phyloP scores from a whole-genome alignment of 306 rosid genomes.

The Calophaca sinica region DNA sequence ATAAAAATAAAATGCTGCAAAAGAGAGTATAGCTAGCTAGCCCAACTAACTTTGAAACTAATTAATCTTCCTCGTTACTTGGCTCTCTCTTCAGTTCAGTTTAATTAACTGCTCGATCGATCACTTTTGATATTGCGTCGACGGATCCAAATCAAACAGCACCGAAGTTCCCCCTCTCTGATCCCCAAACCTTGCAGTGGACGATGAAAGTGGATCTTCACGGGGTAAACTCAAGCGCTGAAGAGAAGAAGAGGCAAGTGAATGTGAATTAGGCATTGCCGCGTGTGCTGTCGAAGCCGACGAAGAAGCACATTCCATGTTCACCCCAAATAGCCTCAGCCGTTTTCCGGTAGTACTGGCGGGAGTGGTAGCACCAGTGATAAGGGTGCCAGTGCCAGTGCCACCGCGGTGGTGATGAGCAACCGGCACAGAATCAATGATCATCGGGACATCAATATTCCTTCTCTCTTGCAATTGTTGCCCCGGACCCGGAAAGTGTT shows the following conservation, averaged over 20 bases:
- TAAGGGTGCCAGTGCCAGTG: no score
- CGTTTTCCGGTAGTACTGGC: conserved; percentile 41
- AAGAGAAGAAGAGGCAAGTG: conserved; percentile 30
- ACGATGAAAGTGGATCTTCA: conserved; percentile 45
- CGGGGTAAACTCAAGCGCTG: conserved; percentile 49
- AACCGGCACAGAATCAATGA: conserved; percentile 62
- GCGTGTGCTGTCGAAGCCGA: conserved; percentile 26
- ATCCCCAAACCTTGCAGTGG: conserved; percentile 53
- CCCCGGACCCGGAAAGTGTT: background rate
- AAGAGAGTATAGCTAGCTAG: conserved; percentile 26
- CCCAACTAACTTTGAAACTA: conserved; percentile 36
- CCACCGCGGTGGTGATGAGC: conserved; percentile 39
- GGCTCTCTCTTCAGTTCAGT: background rate
- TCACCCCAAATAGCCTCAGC: conserved; percentile 83
- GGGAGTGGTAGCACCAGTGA: no score
- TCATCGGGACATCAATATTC: conserved; percentile 47
- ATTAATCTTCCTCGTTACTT: conserved; percentile 37
- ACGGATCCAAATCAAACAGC: conserved; percentile 65
- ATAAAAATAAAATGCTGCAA: conserved; percentile 41
- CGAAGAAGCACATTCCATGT: conserved; percentile 72
- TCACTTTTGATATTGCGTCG: conserved; percentile 37
- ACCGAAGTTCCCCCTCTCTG: conserved; percentile 56
- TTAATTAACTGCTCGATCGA: no score
- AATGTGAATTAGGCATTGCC: conserved; percentile 9
- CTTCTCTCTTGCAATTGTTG: conserved; percentile 43